Evolutionary conservation across 2,329 filamentous ascomycete species (phyloP), one percentile per base, ranked within the genome.

Genomic region (Cladophialophora yegresii): DNA sequence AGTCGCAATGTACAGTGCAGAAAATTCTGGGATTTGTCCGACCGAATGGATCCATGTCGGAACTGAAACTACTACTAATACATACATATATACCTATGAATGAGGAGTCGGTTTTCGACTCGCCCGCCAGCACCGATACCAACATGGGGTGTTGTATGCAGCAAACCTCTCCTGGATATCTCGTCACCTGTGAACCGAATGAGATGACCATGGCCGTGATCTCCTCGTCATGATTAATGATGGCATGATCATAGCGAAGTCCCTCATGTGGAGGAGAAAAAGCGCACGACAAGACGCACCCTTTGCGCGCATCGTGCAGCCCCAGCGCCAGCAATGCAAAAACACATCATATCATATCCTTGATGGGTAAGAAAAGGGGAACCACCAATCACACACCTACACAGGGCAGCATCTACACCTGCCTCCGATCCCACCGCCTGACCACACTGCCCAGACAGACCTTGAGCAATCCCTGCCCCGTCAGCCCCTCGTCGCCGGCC

Each of bases 401-500:
- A n/a, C n/a, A n/a, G n/a, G n/a, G n/a, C n/a, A n/a, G n/a, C n/a
- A n/a, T n/a, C n/a, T 43, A 64, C 7, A 58, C 54, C 20, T 30
- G 43, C 36, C 61, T 63, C 32, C 84, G 80, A 75, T 92, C 89
- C 59, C 89, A 78, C 63, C 83, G 79, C 71, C 85, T 83, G 69
- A 91, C 85, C 8, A 96, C 90, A 0, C 87, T 85, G 2, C 92
- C 93, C 4, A 96, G 81, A 0, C 96, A 89, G 30, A 86, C 85
- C 78, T 97, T 98, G 66, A 97, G 77, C 50, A 97, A 89, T 0
- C 84, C 86, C 1, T 91, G 85, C 0, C 83, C 88, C 0, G 86
- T 87, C 53, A 97, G 79, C 8, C 49, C 49, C 7, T 73, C 73
- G n/a, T 73, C 67, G 16, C 79, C 79, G 26, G 78, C 78, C 22